A percentile compares a stretch with the other conserved stretches of the same genome.
Conservation (phyloP, 345 rosid genomes). For the Eucalyptus polybractea region DNA sequence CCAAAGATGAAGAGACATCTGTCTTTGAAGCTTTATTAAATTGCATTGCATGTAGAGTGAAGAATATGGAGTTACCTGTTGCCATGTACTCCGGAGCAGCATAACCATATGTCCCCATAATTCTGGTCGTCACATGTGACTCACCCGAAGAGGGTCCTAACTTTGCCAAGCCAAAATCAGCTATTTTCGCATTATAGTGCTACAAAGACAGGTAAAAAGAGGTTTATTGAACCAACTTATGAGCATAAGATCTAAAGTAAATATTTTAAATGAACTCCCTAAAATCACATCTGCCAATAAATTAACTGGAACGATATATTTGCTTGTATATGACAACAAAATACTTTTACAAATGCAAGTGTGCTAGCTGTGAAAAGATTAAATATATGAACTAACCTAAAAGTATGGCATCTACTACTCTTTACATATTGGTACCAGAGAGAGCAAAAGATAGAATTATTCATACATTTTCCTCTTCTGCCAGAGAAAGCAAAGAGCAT, state of each 20-base stretch:
- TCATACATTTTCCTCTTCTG: neutral
- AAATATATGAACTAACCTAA: neutral
- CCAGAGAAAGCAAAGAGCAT: neutral
- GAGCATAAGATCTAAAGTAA: neutral
- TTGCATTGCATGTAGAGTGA: neutral
- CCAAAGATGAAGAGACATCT: neutral
- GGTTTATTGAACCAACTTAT: neutral
- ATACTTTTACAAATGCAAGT: neutral
- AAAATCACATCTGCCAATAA: neutral
- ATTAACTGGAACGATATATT: neutral
- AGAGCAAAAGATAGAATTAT: neutral
- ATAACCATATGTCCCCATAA: slow-evolving; percentile 5
- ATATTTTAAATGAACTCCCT: neutral
- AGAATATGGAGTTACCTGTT: neutral
- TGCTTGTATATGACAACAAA: neutral
- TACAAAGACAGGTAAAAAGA: neutral
- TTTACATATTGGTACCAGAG: neutral
- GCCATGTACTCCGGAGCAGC: slow-evolving; percentile 10
- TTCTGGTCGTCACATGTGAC: slow-evolving; percentile 7
- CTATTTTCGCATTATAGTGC: slow-evolving; percentile 6
- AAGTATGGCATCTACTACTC: neutral
- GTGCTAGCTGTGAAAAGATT: neutral
- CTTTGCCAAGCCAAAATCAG: slow-evolving; percentile 13
- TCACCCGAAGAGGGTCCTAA: slow-evolving; percentile 3
- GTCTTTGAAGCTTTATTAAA: neutral